phyloP scores from a whole-genome alignment of 352 stramenopile species.

The Phytopythium chamaehyphon region DNA sequence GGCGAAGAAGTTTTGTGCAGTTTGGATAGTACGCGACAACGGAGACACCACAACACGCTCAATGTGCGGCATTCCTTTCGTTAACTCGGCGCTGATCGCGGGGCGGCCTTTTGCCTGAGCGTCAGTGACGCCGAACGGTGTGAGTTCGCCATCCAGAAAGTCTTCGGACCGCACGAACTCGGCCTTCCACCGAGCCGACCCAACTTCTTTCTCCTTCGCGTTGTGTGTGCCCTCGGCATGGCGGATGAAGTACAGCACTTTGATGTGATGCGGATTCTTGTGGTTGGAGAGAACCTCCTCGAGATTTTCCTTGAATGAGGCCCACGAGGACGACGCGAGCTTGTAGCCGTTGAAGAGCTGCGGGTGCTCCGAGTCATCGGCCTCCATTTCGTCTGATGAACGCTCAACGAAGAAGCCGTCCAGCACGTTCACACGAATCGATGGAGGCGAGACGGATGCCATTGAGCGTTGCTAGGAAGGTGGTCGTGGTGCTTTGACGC shows the following conservation, averaged over 20 bases:
- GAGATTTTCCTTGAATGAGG: constrained; percentile 18
- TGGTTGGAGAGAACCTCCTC: constrained; percentile 14
- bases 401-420: constrained; percentile 28
- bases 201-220: constrained; percentile 42
- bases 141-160: constrained; percentile 63
- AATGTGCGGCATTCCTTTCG: constrained; percentile 50
- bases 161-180: constrained; percentile 51
- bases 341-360: constrained; percentile 30
- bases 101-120: constrained; percentile 33
- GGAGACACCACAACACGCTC: constrained; percentile 65
- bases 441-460: too few species aligned
- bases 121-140: constrained; percentile 49
- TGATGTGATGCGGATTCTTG: constrained; percentile 22
- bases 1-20: constrained; percentile 58
- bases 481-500: too few species aligned
- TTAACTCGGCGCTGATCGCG: constrained; percentile 28
- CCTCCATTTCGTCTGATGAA: not conserved
- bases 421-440: constrained; percentile 5
- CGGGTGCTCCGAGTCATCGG: not conserved
- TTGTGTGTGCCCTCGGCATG: constrained; percentile 76
- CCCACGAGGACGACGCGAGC: constrained; percentile 23
- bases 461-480: too few species aligned
- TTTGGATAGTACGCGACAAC: constrained; percentile 63
- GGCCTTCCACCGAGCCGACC: constrained; percentile 47
- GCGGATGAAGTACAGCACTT: constrained; percentile 76